These are phyloP conservation scores for Onygenales sp. DNA, from an alignment of 2,329 filamentous ascomycete species.

Conservation along the genomic window DNA sequence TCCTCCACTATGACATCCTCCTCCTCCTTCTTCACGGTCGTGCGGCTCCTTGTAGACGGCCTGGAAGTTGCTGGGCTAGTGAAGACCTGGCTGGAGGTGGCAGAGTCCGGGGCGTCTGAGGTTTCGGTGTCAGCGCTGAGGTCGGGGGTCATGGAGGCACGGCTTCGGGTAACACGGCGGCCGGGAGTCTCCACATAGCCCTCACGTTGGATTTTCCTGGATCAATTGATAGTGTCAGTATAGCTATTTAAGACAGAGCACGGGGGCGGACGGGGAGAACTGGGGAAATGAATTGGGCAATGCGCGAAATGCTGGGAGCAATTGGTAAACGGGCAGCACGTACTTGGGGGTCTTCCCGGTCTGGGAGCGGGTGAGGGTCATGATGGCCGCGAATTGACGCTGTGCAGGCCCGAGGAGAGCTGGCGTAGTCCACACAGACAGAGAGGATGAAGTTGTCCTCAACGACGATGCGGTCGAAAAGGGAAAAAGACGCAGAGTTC, in stretches of 20 bases:
- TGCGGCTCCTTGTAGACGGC: slow-evolving; percentile 1
- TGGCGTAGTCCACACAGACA: neutral
- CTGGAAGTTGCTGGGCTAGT: neutral
- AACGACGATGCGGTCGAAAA: neutral
- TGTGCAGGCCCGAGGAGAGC: neutral
- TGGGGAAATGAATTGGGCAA: neutral
- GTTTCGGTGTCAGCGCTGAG: slow-evolving; percentile 12
- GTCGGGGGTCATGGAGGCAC: slow-evolving; percentile 24
- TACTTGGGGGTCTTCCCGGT: slow-evolving; percentile 44
- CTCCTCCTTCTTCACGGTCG: slow-evolving; percentile 15
- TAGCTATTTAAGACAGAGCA: neutral
- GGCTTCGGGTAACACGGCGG: slow-evolving; percentile 35
- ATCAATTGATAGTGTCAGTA: neutral
- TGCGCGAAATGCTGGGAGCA: slow-evolving; percentile 6
- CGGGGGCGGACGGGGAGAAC: neutral
- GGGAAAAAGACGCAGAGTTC: neutral
- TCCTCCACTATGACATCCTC: slow-evolving; percentile 12
- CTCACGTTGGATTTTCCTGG: slow-evolving; percentile 42
- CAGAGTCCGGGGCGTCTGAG: neutral
- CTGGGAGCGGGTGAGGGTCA: slow-evolving; percentile 43
- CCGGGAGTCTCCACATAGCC: slow-evolving; percentile 45
- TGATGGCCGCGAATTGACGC: slow-evolving; percentile 14
- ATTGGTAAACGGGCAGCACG: slow-evolving; percentile 14
- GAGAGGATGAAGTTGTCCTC: neutral
- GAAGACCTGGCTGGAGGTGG: neutral